A percentile compares a stretch with the other conserved stretches of the same genome.
Conservation (phyloP, 257 asterid genomes). For the Marsdenia floribunda region DNA sequence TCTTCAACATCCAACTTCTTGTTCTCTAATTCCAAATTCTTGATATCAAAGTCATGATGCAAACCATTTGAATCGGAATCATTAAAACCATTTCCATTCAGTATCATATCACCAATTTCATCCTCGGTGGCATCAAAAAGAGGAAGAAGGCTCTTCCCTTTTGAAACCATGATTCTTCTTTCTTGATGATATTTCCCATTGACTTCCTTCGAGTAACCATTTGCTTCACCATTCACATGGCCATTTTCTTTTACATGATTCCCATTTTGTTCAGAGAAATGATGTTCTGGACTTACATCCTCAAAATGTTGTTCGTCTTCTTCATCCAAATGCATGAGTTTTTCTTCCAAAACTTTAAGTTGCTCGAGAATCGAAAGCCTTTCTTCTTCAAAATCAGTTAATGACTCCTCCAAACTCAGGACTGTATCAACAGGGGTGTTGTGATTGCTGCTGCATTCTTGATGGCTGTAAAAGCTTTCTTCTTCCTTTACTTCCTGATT, state of each 20-base stretch:
- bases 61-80: constrained; percentile 36
- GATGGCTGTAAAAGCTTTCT: constrained; percentile 37
- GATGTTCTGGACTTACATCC: constrained; percentile 33
- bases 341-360: constrained; percentile 80
- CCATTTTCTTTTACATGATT: constrained; percentile 22
- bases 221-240: constrained; percentile 17
- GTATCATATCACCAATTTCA: constrained; percentile 35
- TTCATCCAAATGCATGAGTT: constrained; percentile 57
- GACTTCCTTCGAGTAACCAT: constrained; percentile 40
- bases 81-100: constrained; percentile 25
- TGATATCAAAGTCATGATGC: constrained; percentile 31
- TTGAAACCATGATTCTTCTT: constrained; percentile 32
- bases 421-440: constrained; percentile 61
- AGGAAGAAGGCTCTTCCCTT: constrained; percentile 80
- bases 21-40: constrained; percentile 34
- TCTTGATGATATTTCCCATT: constrained; percentile 39
- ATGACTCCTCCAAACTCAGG: constrained; percentile 66
- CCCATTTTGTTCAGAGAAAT: constrained; percentile 27
- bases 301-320: constrained; percentile 41
- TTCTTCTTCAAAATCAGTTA: constrained; percentile 88
- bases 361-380: constrained; percentile 78
- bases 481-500: constrained; percentile 67
- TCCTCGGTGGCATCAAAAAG: constrained; percentile 70
- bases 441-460: constrained; percentile 33
- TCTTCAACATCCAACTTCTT: constrained; percentile 63